phyloP scores from a whole-genome alignment of 768 basidiomycete genomes.

The Mycena alexandri region DNA sequence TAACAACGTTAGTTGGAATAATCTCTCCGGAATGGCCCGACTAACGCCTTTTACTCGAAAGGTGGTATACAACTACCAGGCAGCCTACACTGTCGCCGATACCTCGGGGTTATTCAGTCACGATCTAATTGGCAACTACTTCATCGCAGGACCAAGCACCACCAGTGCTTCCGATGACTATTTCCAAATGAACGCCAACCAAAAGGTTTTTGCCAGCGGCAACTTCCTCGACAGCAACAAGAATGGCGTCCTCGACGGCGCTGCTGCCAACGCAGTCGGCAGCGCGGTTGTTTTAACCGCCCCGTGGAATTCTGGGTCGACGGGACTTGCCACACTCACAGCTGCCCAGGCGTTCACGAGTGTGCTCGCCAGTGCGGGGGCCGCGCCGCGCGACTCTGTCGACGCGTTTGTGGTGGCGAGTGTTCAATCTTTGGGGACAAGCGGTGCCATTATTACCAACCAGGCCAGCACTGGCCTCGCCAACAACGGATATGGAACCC shows the following conservation, averaged over 20 bases:
- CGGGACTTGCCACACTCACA: constrained; percentile 36
- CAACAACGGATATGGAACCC: constrained; percentile 41
- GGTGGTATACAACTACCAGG: constrained; percentile 42
- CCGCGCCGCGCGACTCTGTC: constrained; percentile 39
- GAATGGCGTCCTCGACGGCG: constrained; percentile 40
- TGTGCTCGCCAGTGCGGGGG: constrained; percentile 38
- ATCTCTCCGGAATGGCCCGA: neutral
- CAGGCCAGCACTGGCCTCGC: constrained; percentile 39
- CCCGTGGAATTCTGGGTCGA: constrained; percentile 37
- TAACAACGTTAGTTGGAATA: constrained; percentile 35
- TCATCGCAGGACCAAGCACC: constrained; percentile 41
- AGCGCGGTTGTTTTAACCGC: constrained; percentile 34
- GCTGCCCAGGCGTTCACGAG: constrained; percentile 37
- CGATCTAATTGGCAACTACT: constrained; percentile 42
- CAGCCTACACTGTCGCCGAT: constrained; percentile 40
- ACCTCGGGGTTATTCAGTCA: constrained; percentile 40
- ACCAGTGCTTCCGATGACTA: constrained; percentile 40
- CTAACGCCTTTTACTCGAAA: constrained; percentile 1
- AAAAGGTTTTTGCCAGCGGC: constrained; percentile 39
- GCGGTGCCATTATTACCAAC: constrained; percentile 39
- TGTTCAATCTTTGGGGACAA: constrained; percentile 38
- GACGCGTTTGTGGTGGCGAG: constrained; percentile 39
- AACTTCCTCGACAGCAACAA: constrained; percentile 40
- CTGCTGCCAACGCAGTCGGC: constrained; percentile 38
- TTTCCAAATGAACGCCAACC: constrained; percentile 43